Evolutionary conservation across 805 yeast species (phyloP), one percentile per base, ranked within the genome.

Genomic region (Zygosaccharomyces pseudorouxii): DNA sequence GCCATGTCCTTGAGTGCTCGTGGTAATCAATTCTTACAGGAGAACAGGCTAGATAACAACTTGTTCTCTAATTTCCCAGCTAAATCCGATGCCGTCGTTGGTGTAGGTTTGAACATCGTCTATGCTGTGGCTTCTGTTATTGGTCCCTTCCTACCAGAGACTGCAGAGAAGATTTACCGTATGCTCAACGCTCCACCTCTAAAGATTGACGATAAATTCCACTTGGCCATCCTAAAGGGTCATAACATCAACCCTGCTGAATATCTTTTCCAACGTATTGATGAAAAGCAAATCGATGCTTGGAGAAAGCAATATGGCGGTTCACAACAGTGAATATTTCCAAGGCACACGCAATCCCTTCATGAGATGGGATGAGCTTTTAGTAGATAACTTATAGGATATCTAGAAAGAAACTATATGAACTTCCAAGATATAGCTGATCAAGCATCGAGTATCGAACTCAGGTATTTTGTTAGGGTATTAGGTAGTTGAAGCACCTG

Each of bases 21-120:
- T 60, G 99, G 99, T 70, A 93, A 93, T 72, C 86, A 77, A 68
- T 93, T 92, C 77, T 78, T 93, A 67, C 99, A 93, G 73, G 99
- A 92, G 45, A 89, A 90, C 73, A 90, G 90, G 72, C 78, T 93
- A 60, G 98, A 92, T 70, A 93, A 93, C 76, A 75, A 86, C 8
- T 75, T 90, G 55, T 88, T 82, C 69, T 79, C 81, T 48, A 80
- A 88, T 62, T 66, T 71, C 42, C 95, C 97, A 38, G 87, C 78
- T 29, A 81, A 80, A 61, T 80, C 96, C 11, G 97, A 89, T 63
- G 96, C 96, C 3, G 96, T 92, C 45, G 86, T 93, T 48, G 96
- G 87, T 55, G 85, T 88, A 46, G 97, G 95, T 51, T 74, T 93
- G 67, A 93, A 92, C 71, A 74, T 92, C 64, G 81, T 92, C 43